Evolutionary conservation across 805 yeast species (phyloP).

Genomic region (Saturnispora zaruensis): DNA sequence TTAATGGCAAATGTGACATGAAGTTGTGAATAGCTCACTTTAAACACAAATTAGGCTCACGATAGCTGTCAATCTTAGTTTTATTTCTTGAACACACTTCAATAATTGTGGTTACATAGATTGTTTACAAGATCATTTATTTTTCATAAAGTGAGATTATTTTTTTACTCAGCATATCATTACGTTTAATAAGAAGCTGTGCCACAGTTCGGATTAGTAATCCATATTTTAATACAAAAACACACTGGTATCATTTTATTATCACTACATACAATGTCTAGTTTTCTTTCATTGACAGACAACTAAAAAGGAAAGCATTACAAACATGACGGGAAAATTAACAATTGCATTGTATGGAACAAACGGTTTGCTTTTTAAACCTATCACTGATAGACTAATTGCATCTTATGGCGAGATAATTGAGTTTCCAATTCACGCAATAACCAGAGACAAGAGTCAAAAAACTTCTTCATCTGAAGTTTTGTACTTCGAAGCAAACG

Average conservation of each 20-base stretch:
- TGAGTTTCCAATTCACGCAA: conserved; percentile 40
- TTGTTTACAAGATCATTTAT: not conserved
- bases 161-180: not conserved
- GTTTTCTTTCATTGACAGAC: too few species aligned
- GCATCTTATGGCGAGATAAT: conserved; percentile 28
- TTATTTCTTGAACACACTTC: too few species aligned
- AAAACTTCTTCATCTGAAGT: conserved; percentile 28
- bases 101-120: not conserved
- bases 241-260: too few species aligned
- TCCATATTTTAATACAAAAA: not conserved
- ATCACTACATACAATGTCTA: too few species aligned
- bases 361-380: conserved; percentile 44
- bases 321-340: not conserved
- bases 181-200: not conserved
- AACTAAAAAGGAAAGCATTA: not conserved
- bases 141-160: not conserved
- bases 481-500: conserved; percentile 32
- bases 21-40: too few species aligned
- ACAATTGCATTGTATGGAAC: conserved; percentile 31
- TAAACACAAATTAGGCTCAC: too few species aligned
- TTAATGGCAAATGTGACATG: too few species aligned
- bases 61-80: too few species aligned
- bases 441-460: conserved; percentile 35
- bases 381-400: conserved; percentile 37
- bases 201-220: not conserved